These are phyloP conservation scores for Phytopythium litorale DNA, from an alignment of 352 stramenopile genomes.

Conservation along the genomic window DNA sequence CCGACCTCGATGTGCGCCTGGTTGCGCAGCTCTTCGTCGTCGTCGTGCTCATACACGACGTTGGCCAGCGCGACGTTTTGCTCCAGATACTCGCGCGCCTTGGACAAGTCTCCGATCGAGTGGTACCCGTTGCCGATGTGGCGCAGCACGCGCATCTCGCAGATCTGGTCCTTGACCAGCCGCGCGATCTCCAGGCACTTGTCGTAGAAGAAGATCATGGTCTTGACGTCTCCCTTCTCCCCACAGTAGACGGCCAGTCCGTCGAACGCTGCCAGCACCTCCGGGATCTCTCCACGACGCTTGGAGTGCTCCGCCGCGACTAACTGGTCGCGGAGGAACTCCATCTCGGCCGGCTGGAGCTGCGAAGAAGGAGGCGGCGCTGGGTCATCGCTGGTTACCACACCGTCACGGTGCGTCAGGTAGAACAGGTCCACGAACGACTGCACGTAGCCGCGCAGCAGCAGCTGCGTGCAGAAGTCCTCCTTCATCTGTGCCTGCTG, in stretches of 20 bases:
- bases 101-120: conserved; percentile 57
- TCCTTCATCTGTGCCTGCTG: conserved; percentile 67
- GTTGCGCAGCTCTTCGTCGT: conserved; percentile 46
- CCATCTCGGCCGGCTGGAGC: conserved; percentile 57
- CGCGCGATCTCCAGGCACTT: conserved; percentile 91
- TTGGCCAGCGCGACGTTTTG: conserved; percentile 72
- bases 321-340: conserved; percentile 88
- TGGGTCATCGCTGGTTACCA: not conserved
- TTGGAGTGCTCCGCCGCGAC: conserved; percentile 86
- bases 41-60: conserved; percentile 62
- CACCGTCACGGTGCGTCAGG: conserved; percentile 82
- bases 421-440: conserved; percentile 95
- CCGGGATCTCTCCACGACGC: conserved; percentile 78
- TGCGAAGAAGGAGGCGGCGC: not conserved
- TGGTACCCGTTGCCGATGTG: conserved; percentile 85
- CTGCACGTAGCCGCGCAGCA: conserved; percentile 89
- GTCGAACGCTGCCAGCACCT: conserved; percentile 86
- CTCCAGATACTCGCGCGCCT: conserved; percentile 80
- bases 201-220: conserved; percentile 92
- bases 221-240: conserved; percentile 82
- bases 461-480: conserved; percentile 81
- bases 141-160: conserved; percentile 85
- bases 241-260: conserved; percentile 67
- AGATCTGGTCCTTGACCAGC: conserved; percentile 80
- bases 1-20: conserved; percentile 66